phyloP scores from a whole-genome alignment of 306 rosid species.

The Prunus campanulata region DNA sequence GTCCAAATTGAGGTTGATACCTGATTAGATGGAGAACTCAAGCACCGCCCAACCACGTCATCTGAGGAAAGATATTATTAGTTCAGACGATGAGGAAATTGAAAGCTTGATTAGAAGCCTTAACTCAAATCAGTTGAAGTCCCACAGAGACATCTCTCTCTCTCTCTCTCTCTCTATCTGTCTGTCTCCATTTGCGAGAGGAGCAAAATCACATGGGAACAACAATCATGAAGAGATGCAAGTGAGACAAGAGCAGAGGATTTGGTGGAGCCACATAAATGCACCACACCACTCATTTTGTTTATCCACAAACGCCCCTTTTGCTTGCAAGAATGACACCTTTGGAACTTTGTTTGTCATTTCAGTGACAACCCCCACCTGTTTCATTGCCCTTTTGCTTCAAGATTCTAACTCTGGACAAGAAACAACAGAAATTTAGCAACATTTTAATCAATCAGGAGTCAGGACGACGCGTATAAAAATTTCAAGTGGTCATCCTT shows the following conservation, averaged over 20 bases:
- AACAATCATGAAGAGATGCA: slow-evolving; percentile 72
- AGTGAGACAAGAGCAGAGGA: slow-evolving; percentile 98
- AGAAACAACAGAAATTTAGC: neutral
- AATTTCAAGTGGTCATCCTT: neutral
- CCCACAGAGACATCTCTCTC: neutral
- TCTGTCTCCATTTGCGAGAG: slow-evolving; percentile 15
- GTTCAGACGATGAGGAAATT: neutral
- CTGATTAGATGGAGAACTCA: neutral
- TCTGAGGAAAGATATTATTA: neutral
- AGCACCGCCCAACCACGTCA: neutral
- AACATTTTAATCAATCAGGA: neutral
- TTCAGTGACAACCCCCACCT: slow-evolving; percentile 28
- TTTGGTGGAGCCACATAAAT: slow-evolving; percentile 89
- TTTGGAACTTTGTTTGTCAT: slow-evolving; percentile 36
- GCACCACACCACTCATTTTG: slow-evolving; percentile 64
- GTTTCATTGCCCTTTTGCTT: slow-evolving; percentile 16
- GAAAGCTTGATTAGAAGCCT: neutral
- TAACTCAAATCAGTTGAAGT: neutral
- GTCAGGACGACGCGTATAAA: neutral
- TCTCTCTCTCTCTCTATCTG: no score
- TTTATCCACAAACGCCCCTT: slow-evolving; percentile 38
- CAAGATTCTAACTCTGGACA: neutral
- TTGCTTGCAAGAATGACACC: slow-evolving; percentile 27
- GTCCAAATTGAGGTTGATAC: neutral
- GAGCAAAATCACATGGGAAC: slow-evolving; percentile 96